phyloP scores from a whole-genome alignment of 2,329 filamentous ascomycete genomes.

The Fusarium sterilihyphosum region DNA sequence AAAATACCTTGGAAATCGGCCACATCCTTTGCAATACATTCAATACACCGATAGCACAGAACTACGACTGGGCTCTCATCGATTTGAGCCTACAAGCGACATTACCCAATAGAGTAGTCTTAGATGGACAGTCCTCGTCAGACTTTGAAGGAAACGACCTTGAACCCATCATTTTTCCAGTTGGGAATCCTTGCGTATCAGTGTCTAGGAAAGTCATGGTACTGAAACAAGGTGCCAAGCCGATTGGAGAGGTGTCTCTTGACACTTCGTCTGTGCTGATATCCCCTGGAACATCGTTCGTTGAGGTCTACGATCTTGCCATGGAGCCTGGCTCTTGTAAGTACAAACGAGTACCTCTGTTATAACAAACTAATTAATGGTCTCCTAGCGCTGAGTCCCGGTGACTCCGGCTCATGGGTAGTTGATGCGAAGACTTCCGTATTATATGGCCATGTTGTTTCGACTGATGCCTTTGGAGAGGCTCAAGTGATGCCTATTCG shows the following conservation, averaged over 20 bases:
- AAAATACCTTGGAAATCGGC: neutral
- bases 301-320: neutral
- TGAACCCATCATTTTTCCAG: accelerated
- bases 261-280: neutral
- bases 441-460: neutral
- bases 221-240: neutral
- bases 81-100: neutral
- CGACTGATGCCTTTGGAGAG: neutral
- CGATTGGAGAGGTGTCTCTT: neutral
- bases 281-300: neutral
- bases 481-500: neutral
- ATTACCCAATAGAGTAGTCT: neutral
- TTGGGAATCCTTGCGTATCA: accelerated
- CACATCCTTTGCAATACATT: neutral
- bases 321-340: neutral
- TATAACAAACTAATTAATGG: too few species aligned
- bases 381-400: neutral
- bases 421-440: neutral
- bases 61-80: neutral
- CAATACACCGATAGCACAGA: neutral
- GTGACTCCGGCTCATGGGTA: neutral
- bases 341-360: neutral
- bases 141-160: neutral
- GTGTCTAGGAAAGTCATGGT: neutral
- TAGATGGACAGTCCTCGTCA: neutral